Conservation (phyloP, 345 rosid genomes). For the Schrenkiella parvula region DNA sequence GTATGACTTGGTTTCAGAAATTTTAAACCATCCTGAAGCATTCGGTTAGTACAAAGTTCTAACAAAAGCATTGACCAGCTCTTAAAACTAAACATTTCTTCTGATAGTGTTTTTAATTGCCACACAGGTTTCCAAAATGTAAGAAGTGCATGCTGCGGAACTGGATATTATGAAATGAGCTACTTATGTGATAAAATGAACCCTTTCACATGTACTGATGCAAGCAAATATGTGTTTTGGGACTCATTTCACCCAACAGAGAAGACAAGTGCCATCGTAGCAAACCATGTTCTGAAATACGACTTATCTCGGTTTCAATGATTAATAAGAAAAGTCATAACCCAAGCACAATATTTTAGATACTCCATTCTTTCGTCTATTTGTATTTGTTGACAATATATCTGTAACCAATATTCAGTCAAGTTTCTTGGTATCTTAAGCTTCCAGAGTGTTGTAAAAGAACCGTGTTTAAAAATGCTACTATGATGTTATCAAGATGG, state of each 20-base stretch:
- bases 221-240: slow-evolving; percentile 56
- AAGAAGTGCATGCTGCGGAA: slow-evolving; percentile 62
- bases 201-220: slow-evolving; percentile 61
- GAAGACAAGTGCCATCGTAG: slow-evolving; percentile 43
- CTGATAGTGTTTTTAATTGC: background rate
- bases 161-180: slow-evolving; percentile 62
- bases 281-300: slow-evolving; percentile 38
- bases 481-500: background rate
- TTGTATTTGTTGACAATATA: background rate
- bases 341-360: background rate
- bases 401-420: background rate
- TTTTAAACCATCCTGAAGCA: slow-evolving; percentile 44
- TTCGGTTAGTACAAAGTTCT: slow-evolving; percentile 47
- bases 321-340: slow-evolving; percentile 18
- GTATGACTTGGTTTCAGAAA: slow-evolving; percentile 43
- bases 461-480: background rate
- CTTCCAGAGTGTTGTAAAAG: slow-evolving; percentile 9
- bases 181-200: slow-evolving; percentile 47
- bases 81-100: background rate
- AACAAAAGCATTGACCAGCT: background rate
- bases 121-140: slow-evolving; percentile 55
- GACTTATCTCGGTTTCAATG: slow-evolving; percentile 38
- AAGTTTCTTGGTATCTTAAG: background rate
- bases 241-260: slow-evolving; percentile 75
- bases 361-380: slow-evolving; percentile 3